These are phyloP conservation scores for Isatis tinctoria DNA, from an alignment of 345 rosid species.

Conservation along the genomic window DNA sequence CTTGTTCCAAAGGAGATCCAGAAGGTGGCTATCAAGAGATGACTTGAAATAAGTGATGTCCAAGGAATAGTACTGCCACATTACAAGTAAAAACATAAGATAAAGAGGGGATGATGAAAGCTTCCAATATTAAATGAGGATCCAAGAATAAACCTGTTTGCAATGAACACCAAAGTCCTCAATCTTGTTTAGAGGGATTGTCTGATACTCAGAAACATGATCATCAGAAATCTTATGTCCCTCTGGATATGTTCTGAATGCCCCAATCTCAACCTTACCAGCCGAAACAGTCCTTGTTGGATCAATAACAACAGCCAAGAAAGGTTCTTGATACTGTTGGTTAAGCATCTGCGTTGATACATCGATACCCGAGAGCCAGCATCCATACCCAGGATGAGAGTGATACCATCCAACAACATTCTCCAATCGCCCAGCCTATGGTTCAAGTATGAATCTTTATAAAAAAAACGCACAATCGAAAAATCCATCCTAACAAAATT, in stretches of 20 bases:
- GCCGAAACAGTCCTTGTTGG: slow-evolving; percentile 99
- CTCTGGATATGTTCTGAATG: slow-evolving; percentile 96
- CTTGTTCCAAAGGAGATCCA: slow-evolving; percentile 97
- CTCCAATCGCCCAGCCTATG: slow-evolving; percentile 93
- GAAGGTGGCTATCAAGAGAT: slow-evolving; percentile 88
- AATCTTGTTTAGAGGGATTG: slow-evolving; percentile 73
- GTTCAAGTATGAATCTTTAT: slow-evolving; percentile 25
- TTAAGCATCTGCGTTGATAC: slow-evolving; percentile 98
- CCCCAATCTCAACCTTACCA: slow-evolving; percentile 99
- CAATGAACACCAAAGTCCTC: slow-evolving; percentile 58
- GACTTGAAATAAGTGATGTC: slow-evolving; percentile 98
- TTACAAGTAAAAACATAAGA: neutral
- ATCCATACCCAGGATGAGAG: slow-evolving; percentile 99
- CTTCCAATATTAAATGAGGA: neutral
- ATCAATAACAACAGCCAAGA: slow-evolving; percentile 92
- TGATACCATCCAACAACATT: slow-evolving; percentile 78
- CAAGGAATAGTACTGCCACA: slow-evolving; percentile 79
- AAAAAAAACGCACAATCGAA: slow-evolving; percentile 10
- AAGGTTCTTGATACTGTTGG: slow-evolving; percentile 96
- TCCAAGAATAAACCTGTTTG: slow-evolving; percentile 59
- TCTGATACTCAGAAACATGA: slow-evolving; percentile 69
- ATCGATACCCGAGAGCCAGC: slow-evolving; percentile 99
- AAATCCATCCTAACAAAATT: neutral
- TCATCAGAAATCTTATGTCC: slow-evolving; percentile 30
- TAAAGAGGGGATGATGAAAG: neutral